Percentiles rank a stretch among this genome's conserved stretches.
Conservation (phyloP, 768 basidiomycete species). For the Mycena belliarum region DNA sequence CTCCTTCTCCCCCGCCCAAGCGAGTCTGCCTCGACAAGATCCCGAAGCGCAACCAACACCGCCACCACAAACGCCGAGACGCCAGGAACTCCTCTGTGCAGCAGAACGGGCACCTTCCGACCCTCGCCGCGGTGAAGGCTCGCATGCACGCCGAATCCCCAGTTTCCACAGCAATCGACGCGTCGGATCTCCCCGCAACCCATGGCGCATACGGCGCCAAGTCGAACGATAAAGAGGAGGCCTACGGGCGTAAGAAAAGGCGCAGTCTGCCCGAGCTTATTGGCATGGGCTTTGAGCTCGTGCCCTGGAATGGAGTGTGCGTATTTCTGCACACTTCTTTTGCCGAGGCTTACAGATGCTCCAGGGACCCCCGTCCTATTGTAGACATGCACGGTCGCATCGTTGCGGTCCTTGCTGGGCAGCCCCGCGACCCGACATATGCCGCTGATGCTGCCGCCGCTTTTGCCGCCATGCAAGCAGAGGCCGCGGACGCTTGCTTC, state of each 20-base stretch:
- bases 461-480: neutral
- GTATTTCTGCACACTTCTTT: neutral
- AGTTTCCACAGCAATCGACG: too few species aligned
- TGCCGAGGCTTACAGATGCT: neutral
- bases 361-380: neutral
- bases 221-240: neutral
- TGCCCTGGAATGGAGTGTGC: neutral
- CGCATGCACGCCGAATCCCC: too few species aligned
- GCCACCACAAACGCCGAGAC: too few species aligned
- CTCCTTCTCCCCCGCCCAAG: neutral
- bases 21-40: too few species aligned
- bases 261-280: neutral
- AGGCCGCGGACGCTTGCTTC: neutral
- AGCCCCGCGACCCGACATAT: conserved; percentile 8
- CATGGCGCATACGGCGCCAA: neutral
- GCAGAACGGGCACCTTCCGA: too few species aligned
- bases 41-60: too few species aligned
- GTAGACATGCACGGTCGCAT: neutral
- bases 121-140: too few species aligned
- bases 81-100: too few species aligned
- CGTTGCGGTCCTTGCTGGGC: conserved; percentile 16
- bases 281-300: neutral
- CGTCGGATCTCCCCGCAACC: neutral
- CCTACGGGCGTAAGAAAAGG: neutral
- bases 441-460: neutral